Evolutionary conservation across 768 basidiomycete species (phyloP).

Genomic region (Cubamyces lactineus): DNA sequence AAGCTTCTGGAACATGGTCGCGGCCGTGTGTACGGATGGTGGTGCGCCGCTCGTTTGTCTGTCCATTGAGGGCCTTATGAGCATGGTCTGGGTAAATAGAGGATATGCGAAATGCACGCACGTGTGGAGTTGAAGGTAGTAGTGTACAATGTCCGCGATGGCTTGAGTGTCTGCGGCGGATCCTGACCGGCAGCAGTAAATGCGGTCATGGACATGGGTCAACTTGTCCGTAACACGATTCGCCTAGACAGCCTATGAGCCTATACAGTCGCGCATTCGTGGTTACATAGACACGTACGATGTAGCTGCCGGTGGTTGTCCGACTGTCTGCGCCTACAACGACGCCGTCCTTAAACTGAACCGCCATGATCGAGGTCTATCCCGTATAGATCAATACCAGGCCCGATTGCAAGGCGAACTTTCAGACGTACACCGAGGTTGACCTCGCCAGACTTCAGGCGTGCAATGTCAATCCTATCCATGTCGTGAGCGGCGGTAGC

Average conservation of each 20-base stretch:
- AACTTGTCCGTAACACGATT: constrained; percentile 99
- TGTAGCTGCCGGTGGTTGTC: constrained; percentile 96
- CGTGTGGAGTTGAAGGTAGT: constrained; percentile 77
- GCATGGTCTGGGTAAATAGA: background rate
- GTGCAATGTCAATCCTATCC: constrained; percentile 66
- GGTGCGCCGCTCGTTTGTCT: constrained; percentile 58
- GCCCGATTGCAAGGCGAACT: background rate
- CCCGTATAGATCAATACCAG: background rate
- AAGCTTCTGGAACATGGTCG: constrained; percentile 80
- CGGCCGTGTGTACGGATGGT: constrained; percentile 82
- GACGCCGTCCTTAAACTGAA: constrained; percentile 93
- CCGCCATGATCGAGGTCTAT: constrained; percentile 99
- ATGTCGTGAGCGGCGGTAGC: constrained; percentile 53
- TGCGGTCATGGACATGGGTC: constrained; percentile 93
- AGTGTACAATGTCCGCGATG: constrained; percentile 89
- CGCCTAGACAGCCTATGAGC: constrained; percentile 52
- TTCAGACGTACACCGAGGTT: constrained; percentile 83
- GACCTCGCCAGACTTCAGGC: constrained; percentile 92
- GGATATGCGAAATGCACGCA: constrained; percentile 46
- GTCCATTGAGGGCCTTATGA: constrained; percentile 21
- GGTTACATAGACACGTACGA: constrained; percentile 64
- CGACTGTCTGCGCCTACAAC: constrained; percentile 97
- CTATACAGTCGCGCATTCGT: no score
- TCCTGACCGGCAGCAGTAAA: constrained; percentile 99
- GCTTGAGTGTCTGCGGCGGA: constrained; percentile 98